Conservation (phyloP, 2,329 filamentous ascomycete species). For the Lachnellula willkommii region DNA sequence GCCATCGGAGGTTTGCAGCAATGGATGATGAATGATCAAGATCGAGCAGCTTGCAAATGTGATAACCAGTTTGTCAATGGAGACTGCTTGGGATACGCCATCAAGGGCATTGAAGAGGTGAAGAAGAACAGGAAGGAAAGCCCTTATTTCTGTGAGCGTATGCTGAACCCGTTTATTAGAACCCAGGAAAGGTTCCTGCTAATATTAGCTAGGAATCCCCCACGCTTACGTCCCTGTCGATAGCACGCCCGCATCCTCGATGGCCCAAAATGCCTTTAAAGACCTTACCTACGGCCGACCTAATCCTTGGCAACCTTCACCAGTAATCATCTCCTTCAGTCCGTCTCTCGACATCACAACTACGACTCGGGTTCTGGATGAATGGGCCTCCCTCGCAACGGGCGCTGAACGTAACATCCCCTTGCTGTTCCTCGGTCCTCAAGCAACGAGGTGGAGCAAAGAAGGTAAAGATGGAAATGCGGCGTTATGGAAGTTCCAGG, state of each 20-base stretch:
- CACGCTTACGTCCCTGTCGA: conserved; percentile 35
- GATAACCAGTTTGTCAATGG: conserved; percentile 36
- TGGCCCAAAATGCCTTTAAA: conserved; percentile 30
- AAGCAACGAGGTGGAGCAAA: conserved; percentile 20
- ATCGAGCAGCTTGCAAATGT: conserved; percentile 34
- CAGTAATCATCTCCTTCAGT: conserved; percentile 35
- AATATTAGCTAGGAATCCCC: conserved; percentile 26
- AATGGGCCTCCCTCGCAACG: conserved; percentile 35
- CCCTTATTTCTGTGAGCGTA: conserved; percentile 17
- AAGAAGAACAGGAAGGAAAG: conserved; percentile 14
- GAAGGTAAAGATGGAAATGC: conserved; percentile 3
- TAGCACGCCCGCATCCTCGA: conserved; percentile 29
- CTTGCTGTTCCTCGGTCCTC: conserved; percentile 39
- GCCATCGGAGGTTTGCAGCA: conserved; percentile 35
- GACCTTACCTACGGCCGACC: conserved; percentile 25
- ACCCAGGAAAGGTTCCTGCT: not conserved
- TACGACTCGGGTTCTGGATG: conserved; percentile 34
- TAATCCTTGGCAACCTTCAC: conserved; percentile 35
- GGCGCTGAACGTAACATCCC: conserved; percentile 35
- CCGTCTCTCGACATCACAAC: conserved; percentile 29
- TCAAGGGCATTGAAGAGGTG: conserved; percentile 22
- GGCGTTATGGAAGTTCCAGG: conserved; percentile 34
- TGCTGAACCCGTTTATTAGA: not conserved
- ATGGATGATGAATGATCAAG: conserved; percentile 34
- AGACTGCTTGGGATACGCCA: conserved; percentile 29